phyloP scores from a whole-genome alignment of 2,329 filamentous ascomycete genomes.

The Ophiocordyceps australis region DNA sequence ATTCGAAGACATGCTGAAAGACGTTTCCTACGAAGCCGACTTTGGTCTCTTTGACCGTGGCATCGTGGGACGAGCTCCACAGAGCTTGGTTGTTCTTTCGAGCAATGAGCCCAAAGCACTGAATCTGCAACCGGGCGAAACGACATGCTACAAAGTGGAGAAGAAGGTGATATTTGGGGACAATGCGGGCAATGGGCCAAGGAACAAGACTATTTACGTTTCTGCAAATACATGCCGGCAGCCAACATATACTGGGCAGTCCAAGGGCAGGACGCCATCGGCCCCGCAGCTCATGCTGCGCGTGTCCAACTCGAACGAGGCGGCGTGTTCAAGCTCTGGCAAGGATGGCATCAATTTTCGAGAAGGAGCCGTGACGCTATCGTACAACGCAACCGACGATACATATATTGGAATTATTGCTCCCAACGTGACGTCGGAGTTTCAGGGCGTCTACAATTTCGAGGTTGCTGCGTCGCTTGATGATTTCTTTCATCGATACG shows the following conservation, averaged over 20 bases:
- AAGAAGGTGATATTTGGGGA: constrained; percentile 9
- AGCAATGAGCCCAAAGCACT: constrained; percentile 47
- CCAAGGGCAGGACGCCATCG: constrained; percentile 1
- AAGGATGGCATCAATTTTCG: constrained; percentile 25
- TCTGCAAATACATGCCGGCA: constrained; percentile 77
- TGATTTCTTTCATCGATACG: constrained; percentile 51
- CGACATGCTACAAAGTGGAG: constrained; percentile 23
- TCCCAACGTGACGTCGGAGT: constrained; percentile 40
- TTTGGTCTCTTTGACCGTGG: constrained; percentile 43
- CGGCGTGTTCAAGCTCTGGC: constrained; percentile 10
- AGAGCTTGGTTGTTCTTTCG: constrained; percentile 25
- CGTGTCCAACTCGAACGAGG: constrained; percentile 37
- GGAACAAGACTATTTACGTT: constrained; percentile 44
- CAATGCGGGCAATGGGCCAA: constrained; percentile 2
- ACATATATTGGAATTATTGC: constrained; percentile 66
- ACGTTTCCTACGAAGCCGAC: constrained; percentile 33
- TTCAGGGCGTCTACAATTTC: constrained; percentile 56
- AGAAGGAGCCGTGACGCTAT: constrained; percentile 52
- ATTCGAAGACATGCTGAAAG: constrained; percentile 5
- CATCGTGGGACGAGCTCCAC: constrained; percentile 42
- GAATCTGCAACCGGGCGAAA: constrained; percentile 44
- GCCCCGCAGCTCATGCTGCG: constrained; percentile 65
- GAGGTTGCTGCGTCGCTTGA: constrained; percentile 73
- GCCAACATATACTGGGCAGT: constrained; percentile 22
- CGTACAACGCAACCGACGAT: constrained; percentile 40